Evolutionary conservation across 257 asterid species (phyloP), one percentile per base, ranked within the genome.

Genomic region (Schizonepeta tenuifolia): DNA sequence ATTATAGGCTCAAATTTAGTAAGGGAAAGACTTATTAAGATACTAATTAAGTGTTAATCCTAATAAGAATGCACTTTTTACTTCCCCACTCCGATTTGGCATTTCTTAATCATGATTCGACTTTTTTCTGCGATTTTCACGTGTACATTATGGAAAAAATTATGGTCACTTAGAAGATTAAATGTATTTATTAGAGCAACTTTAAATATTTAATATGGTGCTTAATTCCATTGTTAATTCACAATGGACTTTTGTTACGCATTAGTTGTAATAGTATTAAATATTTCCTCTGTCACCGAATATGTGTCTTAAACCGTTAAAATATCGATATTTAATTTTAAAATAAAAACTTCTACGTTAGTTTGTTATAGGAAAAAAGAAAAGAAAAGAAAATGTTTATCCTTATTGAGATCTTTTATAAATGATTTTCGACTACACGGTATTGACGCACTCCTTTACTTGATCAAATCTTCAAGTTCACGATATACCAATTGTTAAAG

Each of bases 11-110:
- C 6, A 18, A 59, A 11, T 6, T 58, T 14, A 58, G 4, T 11
- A 11, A 22, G 22, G 50, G 13, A 31, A 18, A 18, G 12, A 43
- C 17, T 36, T 1, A 54, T 28, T 74, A 65, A 35, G 12, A 9
- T n/a, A 21, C 22, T 50, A 33, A 33, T 22, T 43, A 46, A 58
- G 77, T 71, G 70, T 54, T 71, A 65, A 57, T 71, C 81, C 77
- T 65, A 65, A 65, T 65, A 21, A 31, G 63, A 54, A 21, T 64
- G 70, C 76, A 76, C 71, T 24, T 68, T 73, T 73, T 15, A 1
- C 12, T 53, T 18, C 49, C 53, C 71, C 71, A n/a, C 21, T 24
- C 43, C 58, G 69, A 50, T 21, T 15, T 20, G 22, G 41, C 15
- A 13, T 2, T 31, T 38, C 12, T 47, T 6, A 38, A 9, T 15